These are phyloP conservation scores for Suillus subluteus DNA, from an alignment of 768 basidiomycete species.

Conservation along the genomic window DNA sequence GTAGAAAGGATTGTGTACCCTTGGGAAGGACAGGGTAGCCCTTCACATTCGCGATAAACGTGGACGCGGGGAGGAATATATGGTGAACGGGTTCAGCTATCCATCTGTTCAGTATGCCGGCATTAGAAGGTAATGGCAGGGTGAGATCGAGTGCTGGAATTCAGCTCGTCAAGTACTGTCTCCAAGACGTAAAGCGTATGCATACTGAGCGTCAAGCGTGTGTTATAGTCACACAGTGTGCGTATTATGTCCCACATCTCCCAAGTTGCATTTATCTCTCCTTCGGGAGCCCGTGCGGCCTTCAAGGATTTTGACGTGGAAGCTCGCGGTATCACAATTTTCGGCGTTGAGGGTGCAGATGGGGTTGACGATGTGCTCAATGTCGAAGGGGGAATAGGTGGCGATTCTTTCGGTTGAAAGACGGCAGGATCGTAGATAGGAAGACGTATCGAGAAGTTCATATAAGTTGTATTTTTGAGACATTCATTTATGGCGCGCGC, in stretches of 20 bases:
- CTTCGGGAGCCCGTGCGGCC: constrained; percentile 47
- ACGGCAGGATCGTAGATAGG: constrained; percentile 79
- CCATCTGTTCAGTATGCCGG: constrained; percentile 84
- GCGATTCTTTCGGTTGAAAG: constrained; percentile 44
- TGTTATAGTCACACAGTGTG: constrained; percentile 84
- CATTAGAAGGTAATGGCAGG: constrained; percentile 79
- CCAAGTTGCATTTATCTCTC: constrained; percentile 80
- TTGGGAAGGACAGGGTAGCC: constrained; percentile 97
- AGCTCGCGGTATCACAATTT: constrained; percentile 18
- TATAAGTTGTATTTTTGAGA: constrained; percentile 68
- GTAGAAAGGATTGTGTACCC: constrained; percentile 88
- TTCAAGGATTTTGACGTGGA: constrained; percentile 30
- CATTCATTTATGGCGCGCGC: constrained; percentile 87
- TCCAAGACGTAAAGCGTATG: constrained; percentile 16
- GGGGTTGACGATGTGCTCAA: constrained; percentile 18
- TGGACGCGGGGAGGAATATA: constrained; percentile 84
- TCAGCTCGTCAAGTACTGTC: constrained; percentile 19
- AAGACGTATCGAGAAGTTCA: constrained; percentile 81
- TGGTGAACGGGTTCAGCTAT: constrained; percentile 90
- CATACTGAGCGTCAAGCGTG: constrained; percentile 73
- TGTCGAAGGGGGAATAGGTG: constrained; percentile 23
- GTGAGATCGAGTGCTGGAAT: constrained; percentile 86
- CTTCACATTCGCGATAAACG: constrained; percentile 94
- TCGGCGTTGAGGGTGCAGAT: constrained; percentile 20
- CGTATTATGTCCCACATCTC: constrained; percentile 99